Base-by-base conservation (phyloP, 257 asterid species). In the Jacaranda mimosifolia region DNA sequence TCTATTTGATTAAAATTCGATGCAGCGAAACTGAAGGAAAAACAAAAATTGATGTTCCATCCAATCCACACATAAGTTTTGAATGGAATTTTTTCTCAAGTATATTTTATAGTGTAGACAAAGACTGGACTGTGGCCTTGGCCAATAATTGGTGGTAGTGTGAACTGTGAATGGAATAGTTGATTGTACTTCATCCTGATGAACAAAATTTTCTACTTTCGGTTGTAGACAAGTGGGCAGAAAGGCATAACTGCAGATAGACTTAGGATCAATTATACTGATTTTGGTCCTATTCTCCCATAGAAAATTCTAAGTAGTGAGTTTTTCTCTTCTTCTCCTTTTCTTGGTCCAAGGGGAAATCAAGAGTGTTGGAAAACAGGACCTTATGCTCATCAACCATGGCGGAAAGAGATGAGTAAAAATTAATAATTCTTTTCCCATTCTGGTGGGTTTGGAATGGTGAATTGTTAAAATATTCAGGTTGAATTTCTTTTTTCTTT, bases 151-250 rank as follows among this genome's bases (percentile, higher is more conserved):
- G 32, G 32, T 26, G 32, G 32, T 26, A 26, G 32, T 55, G 58
- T 45, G 52, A 12, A 12, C 52, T 59, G 32, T 58, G 13, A 14
- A 60, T 43, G 11, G 59, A 35, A 19, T 21, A 73, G 53, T 18
- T 10, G 42, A 74, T 72, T 72, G 79, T 56, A 9, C 19, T 63
- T 52, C 60, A 51, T 72, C 53, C 64, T 45, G 36, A 42, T 38
- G 68, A 62, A 70, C 15, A 32, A 21, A 62, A 38, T 17, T 10
- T 17, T 43, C 26, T 39, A 15, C 68, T 63, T 78, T 78, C 74
- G 78, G 82, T 52, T 19, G 18, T 36, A 14, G 11, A 26, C 5
- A 70, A 63, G 42, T 70, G 43, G 55, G 65, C 46, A 52, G 43
- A 35, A 45, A 56, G 48, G 69, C 40, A 72, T 57, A 42, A 70